Evolutionary conservation across 805 yeast genomes (phyloP).

Genomic region (Starmerella geochares): DNA sequence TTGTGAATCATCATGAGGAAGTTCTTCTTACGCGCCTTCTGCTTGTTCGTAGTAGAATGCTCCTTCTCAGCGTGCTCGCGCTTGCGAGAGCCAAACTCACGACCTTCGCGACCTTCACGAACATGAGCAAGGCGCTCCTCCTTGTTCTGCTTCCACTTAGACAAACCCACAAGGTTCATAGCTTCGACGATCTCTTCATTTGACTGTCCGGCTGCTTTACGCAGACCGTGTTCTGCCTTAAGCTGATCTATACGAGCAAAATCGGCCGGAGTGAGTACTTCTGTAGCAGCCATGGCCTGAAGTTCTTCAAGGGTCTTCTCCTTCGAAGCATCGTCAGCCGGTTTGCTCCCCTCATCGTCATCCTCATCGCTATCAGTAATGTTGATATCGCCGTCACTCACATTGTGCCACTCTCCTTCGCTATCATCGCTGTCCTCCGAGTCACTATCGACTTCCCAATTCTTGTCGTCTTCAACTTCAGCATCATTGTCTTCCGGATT

Average conservation of each 20-base stretch:
- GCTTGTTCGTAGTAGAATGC: constrained; percentile 89
- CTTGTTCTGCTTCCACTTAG: constrained; percentile 69
- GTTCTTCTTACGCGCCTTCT: constrained; percentile 96
- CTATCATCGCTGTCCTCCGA: constrained; percentile 42
- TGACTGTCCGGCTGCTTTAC: constrained; percentile 47
- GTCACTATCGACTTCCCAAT: constrained; percentile 35
- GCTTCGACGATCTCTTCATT: constrained; percentile 86
- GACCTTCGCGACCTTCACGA: constrained; percentile 83
- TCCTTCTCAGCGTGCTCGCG: constrained; percentile 52
- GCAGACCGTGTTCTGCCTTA: constrained; percentile 72
- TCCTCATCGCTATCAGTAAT: constrained; percentile 39
- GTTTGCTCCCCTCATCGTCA: constrained; percentile 30
- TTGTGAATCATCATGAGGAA: constrained; percentile 98
- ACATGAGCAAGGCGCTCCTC: constrained; percentile 85
- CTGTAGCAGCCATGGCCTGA: constrained; percentile 56
- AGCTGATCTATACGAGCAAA: constrained; percentile 90
- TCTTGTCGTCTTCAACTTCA: constrained; percentile 43
- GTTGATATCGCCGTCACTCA: constrained; percentile 36
- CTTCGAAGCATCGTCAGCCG: constrained; percentile 12
- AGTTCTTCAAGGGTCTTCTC: constrained; percentile 34
- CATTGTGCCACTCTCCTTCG: constrained; percentile 62
- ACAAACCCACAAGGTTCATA: constrained; percentile 60
- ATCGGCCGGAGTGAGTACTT: constrained; percentile 93
- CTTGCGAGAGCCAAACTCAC: constrained; percentile 82
- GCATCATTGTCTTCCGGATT: constrained; percentile 48